Percentiles rank a stretch among this genome's conserved stretches.
These are phyloP conservation scores for Trichomonascus vanleenenianus DNA, from an alignment of 805 yeast genomes.

Conservation along the genomic window DNA sequence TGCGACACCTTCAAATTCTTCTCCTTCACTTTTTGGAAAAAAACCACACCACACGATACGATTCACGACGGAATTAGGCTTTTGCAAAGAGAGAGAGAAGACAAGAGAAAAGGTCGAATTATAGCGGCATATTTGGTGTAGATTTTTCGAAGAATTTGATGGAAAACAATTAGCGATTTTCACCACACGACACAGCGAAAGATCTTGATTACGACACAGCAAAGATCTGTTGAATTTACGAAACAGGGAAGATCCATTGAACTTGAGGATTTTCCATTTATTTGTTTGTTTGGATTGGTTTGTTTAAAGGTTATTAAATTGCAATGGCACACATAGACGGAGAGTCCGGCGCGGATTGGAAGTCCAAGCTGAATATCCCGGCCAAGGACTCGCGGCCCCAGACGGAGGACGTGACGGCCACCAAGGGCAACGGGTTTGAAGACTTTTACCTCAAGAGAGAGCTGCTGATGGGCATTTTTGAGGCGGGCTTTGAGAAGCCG, in stretches of 20 bases:
- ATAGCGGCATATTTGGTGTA: too few relatives aligned
- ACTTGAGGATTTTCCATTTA: too few relatives aligned
- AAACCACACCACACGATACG: too few relatives aligned
- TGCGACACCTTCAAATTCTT: not conserved
- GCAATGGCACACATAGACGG: not conserved
- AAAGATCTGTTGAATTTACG: too few relatives aligned
- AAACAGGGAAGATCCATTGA: too few relatives aligned
- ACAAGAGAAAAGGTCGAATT: too few relatives aligned
- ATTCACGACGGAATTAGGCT: too few relatives aligned
- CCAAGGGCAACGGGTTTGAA: conserved; percentile 87
- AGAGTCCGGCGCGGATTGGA: conserved; percentile 47
- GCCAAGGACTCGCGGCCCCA: conserved; percentile 88
- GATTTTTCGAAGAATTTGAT: too few relatives aligned
- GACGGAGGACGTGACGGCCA: conserved; percentile 89
- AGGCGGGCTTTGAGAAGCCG: conserved; percentile 97
- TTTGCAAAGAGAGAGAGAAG: too few relatives aligned
- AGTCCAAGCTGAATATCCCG: conserved; percentile 64
- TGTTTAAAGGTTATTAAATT: too few relatives aligned
- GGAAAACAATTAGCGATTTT: not conserved
- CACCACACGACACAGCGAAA: not conserved
- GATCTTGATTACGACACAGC: not conserved
- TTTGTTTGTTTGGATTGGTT: too few relatives aligned
- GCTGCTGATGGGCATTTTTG: conserved; percentile 94
- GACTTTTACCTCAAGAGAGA: conserved; percentile 89
- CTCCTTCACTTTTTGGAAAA: too few relatives aligned